Conservation (phyloP, 1,284 basidiomycete genomes). For the Irpex sp. region DNA sequence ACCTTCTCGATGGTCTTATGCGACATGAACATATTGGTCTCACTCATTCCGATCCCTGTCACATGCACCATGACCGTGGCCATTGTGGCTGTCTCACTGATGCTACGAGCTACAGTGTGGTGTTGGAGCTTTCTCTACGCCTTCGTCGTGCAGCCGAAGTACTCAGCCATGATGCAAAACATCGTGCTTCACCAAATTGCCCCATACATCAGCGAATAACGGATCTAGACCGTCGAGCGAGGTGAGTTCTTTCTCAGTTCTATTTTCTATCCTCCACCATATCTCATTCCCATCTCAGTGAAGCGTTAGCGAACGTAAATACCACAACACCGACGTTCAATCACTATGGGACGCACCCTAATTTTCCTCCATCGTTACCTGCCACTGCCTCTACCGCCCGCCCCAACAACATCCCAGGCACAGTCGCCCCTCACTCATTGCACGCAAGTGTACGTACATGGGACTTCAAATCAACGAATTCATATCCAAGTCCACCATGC, state of each 20-base stretch:
- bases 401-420: not conserved
- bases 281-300: conserved; percentile 20
- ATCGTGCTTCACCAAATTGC: conserved; percentile 43
- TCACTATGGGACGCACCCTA: conserved; percentile 4
- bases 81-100: conserved; percentile 62
- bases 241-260: conserved; percentile 36
- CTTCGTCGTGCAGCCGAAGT: conserved; percentile 55
- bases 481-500: conserved; percentile 27
- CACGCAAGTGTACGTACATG: conserved; percentile 27
- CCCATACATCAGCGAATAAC: conserved; percentile 48
- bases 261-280: conserved; percentile 1
- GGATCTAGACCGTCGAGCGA: conserved; percentile 54
- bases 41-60: conserved; percentile 5
- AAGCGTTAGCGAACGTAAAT: conserved; percentile 34
- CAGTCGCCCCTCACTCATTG: conserved; percentile 26
- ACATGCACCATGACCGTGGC: conserved; percentile 17
- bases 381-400: not conserved
- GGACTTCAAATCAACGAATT: conserved; percentile 21
- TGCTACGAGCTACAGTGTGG: conserved; percentile 45
- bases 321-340: conserved; percentile 15
- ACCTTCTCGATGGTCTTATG: conserved; percentile 23
- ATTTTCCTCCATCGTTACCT: not conserved
- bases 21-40: conserved; percentile 15
- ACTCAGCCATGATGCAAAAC: conserved; percentile 46
- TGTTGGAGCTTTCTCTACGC: conserved; percentile 59